Base-by-base conservation (phyloP, 2,329 filamentous ascomycete species). In the Diplodia scrobiculata region DNA sequence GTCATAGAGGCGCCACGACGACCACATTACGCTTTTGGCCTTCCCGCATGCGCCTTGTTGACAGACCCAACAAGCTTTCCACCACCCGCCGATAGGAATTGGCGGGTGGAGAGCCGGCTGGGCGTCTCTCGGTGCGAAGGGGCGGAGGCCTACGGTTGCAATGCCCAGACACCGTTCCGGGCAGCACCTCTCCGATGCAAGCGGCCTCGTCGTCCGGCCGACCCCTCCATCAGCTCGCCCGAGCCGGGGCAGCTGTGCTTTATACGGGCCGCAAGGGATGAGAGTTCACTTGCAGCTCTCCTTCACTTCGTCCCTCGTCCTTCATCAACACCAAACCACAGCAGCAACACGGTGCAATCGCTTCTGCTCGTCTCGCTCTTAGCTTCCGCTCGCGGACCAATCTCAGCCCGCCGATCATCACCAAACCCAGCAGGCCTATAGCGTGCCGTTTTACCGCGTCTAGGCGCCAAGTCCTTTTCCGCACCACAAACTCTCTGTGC, bases 81-180 rank as follows among this genome's bases (percentile, higher is more conserved):
- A 19, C 27, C 11, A 10, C n/a, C 38, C 19, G 38, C 34, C 19
- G 58, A 62, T 62, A 50, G 55, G 41, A 48, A 41, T 21, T 48
- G 17, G 38, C 5, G 27, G 45, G 58, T 50, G 58, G 58, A 62
- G 58, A 62, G 58, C 58, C 58, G 58, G 45, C 9, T 29, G 58
- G 41, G 27, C 27, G n/a, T 25, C 17, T 4, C 25, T 34, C 4
- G 21, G 41, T 3, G 53, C 34, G 19, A 14, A 58, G 34, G 13
- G 54, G 36, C 21, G 7, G 51, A 54, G 10, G 5, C 48, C 4
- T 27, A 51, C 48, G 21, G 11, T n/a, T 7, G 17, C 32, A n/a
- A 10, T 19, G 41, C 17, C 41, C 17, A 45, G n/a, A 3, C 17
- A n/a, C 17, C 17, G 7, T 19, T 19, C 41, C n/a, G 41, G n/a